These are phyloP conservation scores for Ogataea trehaloabstinens DNA, from an alignment of 805 yeast genomes.

Conservation along the genomic window DNA sequence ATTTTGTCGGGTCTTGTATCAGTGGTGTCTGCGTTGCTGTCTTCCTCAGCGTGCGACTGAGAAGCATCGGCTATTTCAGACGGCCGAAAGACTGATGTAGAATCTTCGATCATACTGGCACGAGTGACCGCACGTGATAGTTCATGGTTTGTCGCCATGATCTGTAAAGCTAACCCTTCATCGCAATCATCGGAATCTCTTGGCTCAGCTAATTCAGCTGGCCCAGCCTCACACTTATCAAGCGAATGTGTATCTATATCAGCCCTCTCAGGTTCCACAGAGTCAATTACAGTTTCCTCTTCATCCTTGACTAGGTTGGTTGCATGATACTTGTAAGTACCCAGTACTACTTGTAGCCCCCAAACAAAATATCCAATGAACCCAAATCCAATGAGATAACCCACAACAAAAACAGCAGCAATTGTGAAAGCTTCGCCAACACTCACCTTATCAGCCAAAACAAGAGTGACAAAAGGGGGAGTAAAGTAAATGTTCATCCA, in stretches of 20 bases:
- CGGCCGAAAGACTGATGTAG: no score
- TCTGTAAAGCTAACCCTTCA: constrained; percentile 29
- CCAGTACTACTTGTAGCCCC: constrained; percentile 36
- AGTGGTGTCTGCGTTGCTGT: not conserved
- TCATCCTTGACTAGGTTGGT: constrained; percentile 15
- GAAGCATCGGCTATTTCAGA: not conserved
- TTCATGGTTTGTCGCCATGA: constrained; percentile 22
- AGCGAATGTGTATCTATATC: not conserved
- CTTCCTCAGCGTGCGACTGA: not conserved
- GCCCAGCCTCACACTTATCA: not conserved
- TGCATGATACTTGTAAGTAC: constrained; percentile 20
- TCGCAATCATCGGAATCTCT: constrained; percentile 13
- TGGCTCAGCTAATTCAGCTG: not conserved
- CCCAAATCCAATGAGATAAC: constrained; percentile 53
- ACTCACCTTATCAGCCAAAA: constrained; percentile 62
- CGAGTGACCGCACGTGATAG: constrained; percentile 10
- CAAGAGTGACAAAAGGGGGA: constrained; percentile 72
- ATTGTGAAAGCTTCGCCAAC: constrained; percentile 70
- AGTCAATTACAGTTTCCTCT: constrained; percentile 11
- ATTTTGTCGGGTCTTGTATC: not conserved
- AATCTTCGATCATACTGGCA: not conserved
- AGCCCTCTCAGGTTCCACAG: not conserved
- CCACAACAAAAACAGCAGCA: constrained; percentile 69
- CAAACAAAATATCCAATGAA: constrained; percentile 49
- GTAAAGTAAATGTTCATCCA: constrained; percentile 82